Base-by-base conservation (phyloP, 345 rosid genomes). In the Euphorbia tirucalli region DNA sequence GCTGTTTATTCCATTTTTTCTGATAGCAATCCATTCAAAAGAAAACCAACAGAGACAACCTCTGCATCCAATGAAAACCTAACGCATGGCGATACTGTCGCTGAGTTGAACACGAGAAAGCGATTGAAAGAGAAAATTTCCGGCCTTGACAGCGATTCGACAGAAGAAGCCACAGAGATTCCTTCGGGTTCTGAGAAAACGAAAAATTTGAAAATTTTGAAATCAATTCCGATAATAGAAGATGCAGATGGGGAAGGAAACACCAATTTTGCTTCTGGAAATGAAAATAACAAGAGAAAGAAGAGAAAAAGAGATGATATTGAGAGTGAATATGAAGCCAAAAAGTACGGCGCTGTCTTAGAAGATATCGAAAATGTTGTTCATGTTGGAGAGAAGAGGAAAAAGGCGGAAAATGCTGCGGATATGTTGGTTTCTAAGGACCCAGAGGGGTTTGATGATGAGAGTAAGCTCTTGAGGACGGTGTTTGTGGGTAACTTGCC, bases 401-500 rank as follows among this genome's bases (percentile, higher is more conserved):
- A 93, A 80, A 86, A 86, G 78, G 75, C 80, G 11, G 96, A 88
- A 62, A 85, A 85, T 68, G 85, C 68, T 1, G 85, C 64, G 10
- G 89, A 85, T 62, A 41, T 78, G 52, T 48, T 85, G 87, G 83
- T 78, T 65, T 76, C 83, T 0, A 85, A 84, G 48, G 96, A 74
- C 2, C 50, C 31, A 24, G 82, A 87, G 76, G 95, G 96, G 0
- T 96, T 91, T 71, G 99, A 96, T 58, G 98, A 93, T 52, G 98
- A 96, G 71, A 82, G 68, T 44, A 96, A 91, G 92, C 86, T 96
- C 49, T 76, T 87, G 77, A 91, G 96, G 85, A 96, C 99, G 41
- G 90, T 96, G 46, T 96, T 93, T 87, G 89, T 91, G 21, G 99
- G 99, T 70, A 96, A 96, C 73, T 76, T 96, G 80, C 95, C 98